These are phyloP conservation scores for Globisporangium paddicum DNA, from an alignment of 352 stramenopile genomes.

Conservation along the genomic window DNA sequence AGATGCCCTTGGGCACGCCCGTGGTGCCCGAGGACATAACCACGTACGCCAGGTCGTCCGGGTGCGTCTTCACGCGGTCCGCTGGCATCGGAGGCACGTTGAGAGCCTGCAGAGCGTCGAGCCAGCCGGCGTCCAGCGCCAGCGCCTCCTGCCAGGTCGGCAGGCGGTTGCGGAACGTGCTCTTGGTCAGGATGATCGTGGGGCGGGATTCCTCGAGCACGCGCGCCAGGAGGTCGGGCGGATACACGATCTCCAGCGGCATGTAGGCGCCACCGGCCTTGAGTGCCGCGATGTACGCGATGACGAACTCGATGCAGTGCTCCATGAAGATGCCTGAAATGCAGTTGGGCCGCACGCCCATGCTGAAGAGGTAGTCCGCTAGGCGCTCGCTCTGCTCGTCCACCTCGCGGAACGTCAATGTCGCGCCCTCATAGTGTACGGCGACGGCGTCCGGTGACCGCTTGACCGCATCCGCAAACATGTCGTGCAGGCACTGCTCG, in stretches of 20 bases:
- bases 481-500: slow-evolving; percentile 74
- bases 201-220: slow-evolving; percentile 88
- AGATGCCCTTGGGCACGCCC: slow-evolving; percentile 91
- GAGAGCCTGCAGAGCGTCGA: slow-evolving; percentile 20
- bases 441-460: slow-evolving; percentile 60
- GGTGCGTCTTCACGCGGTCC: slow-evolving; percentile 56
- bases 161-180: slow-evolving; percentile 53
- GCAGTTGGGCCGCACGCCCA: slow-evolving; percentile 58
- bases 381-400: slow-evolving; percentile 64
- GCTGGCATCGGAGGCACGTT: slow-evolving; percentile 42
- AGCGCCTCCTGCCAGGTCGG: slow-evolving; percentile 64
- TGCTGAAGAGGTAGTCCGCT: slow-evolving; percentile 56
- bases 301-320: slow-evolving; percentile 88
- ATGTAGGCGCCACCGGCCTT: slow-evolving; percentile 92
- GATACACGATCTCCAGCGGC: slow-evolving; percentile 87
- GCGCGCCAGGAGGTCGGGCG: slow-evolving; percentile 82
- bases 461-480: slow-evolving; percentile 68
- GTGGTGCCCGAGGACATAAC: slow-evolving; percentile 93
- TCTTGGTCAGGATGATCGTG: slow-evolving; percentile 86
- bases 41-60: slow-evolving; percentile 89
- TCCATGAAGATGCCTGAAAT: slow-evolving; percentile 90
- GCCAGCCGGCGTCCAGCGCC: slow-evolving; percentile 62
- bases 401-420: slow-evolving; percentile 63
- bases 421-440: slow-evolving; percentile 64
- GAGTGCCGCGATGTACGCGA: slow-evolving; percentile 88